Conservation (phyloP, 352 stramenopile species). For the Pelagophyceae sp. region DNA sequence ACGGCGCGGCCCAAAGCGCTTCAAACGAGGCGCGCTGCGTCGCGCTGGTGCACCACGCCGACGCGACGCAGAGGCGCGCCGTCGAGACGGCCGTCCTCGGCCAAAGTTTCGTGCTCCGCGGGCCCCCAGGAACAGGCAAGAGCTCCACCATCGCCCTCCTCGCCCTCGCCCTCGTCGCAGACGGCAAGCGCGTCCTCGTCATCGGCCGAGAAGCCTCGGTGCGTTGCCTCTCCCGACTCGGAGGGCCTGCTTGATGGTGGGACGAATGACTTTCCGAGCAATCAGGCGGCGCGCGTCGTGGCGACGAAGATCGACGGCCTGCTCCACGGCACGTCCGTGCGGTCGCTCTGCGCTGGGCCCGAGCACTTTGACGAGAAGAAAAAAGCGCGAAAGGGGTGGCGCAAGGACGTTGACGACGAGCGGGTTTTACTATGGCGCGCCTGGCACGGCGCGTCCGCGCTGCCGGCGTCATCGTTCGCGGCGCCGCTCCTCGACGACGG, state of each 20-base stretch:
- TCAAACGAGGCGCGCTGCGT: background rate
- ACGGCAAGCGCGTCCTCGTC: background rate
- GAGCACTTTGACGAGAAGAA: background rate
- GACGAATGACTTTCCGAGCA: too few relatives aligned
- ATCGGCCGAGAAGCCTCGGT: slow-evolving; percentile 3
- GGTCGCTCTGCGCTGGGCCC: background rate
- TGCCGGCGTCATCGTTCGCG: background rate
- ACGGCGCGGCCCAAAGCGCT: background rate
- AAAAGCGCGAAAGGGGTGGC: background rate
- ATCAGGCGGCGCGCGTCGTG: slow-evolving; percentile 14
- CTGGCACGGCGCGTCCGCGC: background rate
- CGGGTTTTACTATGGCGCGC: background rate
- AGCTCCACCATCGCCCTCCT: background rate
- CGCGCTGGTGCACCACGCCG: background rate
- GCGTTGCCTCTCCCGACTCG: too few relatives aligned
- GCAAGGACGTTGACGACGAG: background rate
- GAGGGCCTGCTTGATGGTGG: too few relatives aligned
- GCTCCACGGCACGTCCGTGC: background rate
- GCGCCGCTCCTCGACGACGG: background rate
- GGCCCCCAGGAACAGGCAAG: slow-evolving; percentile 11
- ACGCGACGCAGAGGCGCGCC: slow-evolving; percentile 10
- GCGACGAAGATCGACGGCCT: background rate
- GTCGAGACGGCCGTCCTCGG: background rate
- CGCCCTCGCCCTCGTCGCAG: background rate
- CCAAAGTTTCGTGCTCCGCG: background rate